Evolutionary conservation across 2,329 filamentous ascomycete genomes (phyloP), one percentile per base, ranked within the genome.

Genomic region (Ophiocordyceps robertsii): DNA sequence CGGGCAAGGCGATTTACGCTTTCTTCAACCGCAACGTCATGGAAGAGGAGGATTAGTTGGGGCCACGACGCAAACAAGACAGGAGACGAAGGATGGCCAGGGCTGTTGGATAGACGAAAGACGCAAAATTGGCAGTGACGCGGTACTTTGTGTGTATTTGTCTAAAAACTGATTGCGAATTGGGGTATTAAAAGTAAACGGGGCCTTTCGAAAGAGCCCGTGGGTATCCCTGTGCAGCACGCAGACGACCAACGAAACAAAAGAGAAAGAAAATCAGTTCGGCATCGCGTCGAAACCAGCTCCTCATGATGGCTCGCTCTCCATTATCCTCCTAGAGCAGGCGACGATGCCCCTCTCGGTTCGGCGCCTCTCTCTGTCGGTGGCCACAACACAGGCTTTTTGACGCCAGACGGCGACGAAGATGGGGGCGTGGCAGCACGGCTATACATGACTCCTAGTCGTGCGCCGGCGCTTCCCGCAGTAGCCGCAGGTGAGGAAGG

Each of bases 1-100:
- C 82, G 0, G 14, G 88, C 77, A 24, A 75, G 80, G 57, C 77
- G 64, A 85, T 96, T 32, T 67, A 78, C 43, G 72, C 73, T 14
- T 96, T 98, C 58, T 96, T 98, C 53, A 82, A 82, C 19, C 64
- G 70, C 40, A 75, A 77, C 53, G 58, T 77, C 17, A 66, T 77
- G 55, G 72, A 76, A 45, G 65, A 75, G 39, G 67, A 67, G 14
- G 60, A 63, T 29, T 52, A 51, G 19, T 19, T n/a, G n/a, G n/a
- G n/a, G n/a, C n/a, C n/a, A n/a, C n/a, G n/a, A n/a, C n/a, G n/a
- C n/a, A n/a, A n/a, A n/a, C n/a, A n/a, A n/a, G n/a, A n/a, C n/a
- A n/a, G n/a, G n/a, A n/a, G n/a, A n/a, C n/a, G n/a, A n/a, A n/a
- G n/a, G n/a, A n/a, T n/a, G n/a, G n/a, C n/a, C n/a, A n/a, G 19